A percentile compares a stretch with the other conserved stretches of the same genome.
phyloP scores from a whole-genome alignment of 768 basidiomycete species.

The Candolleomyces eurysporus region DNA sequence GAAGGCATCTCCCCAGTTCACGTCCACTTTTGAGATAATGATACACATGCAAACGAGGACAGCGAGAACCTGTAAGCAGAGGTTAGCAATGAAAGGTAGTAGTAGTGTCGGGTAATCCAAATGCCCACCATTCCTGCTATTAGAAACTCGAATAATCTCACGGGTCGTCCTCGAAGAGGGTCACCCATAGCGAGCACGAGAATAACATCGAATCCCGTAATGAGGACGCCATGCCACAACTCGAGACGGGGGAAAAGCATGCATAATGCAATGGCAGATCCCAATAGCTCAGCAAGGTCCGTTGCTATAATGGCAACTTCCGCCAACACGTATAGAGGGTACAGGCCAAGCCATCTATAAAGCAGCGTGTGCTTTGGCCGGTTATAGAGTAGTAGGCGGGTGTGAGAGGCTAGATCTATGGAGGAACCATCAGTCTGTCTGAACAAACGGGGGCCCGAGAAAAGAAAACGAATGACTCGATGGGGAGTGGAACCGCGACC shows the following conservation, averaged over 20 bases:
- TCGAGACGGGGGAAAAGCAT: slow-evolving; percentile 69
- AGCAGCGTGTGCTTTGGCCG: slow-evolving; percentile 56
- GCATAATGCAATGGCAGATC: slow-evolving; percentile 78
- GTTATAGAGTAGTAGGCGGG: slow-evolving; percentile 62
- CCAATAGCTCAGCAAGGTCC: slow-evolving; percentile 78
- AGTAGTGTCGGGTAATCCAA: not conserved
- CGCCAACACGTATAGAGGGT: slow-evolving; percentile 61
- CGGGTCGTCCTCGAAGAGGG: slow-evolving; percentile 64
- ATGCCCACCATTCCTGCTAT: slow-evolving; percentile 58
- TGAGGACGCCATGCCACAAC: slow-evolving; percentile 67
- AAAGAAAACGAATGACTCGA: slow-evolving; percentile 5
- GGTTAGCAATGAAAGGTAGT: not conserved
- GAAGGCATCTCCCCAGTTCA: slow-evolving; percentile 75
- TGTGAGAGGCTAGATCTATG: slow-evolving; percentile 53
- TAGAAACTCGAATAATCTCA: slow-evolving; percentile 63
- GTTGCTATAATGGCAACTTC: slow-evolving; percentile 77
- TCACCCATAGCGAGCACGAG: slow-evolving; percentile 71
- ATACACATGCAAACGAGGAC: slow-evolving; percentile 79
- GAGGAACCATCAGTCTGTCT: slow-evolving; percentile 10
- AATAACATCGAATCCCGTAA: slow-evolving; percentile 69
- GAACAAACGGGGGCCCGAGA: not conserved
- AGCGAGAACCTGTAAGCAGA: slow-evolving; percentile 47
- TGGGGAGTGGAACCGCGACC: not conserved
- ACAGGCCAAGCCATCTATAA: slow-evolving; percentile 58
- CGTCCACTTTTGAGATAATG: slow-evolving; percentile 67